Evolutionary conservation across 371 early-diverging fungal genomes (phyloP).

Genomic region (Mucor indicus): DNA sequence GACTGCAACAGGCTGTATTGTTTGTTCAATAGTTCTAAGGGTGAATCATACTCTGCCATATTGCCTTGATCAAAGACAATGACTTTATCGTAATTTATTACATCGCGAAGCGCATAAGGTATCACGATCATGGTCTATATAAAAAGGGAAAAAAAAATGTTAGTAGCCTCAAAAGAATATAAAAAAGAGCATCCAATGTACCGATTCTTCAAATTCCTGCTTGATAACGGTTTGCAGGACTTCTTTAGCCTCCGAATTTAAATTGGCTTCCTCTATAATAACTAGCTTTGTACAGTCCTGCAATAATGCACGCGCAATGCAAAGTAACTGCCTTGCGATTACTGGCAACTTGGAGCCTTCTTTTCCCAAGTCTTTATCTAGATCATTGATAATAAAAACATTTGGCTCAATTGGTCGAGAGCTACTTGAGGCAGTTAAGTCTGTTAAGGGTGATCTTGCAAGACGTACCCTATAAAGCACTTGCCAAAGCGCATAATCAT

Average conservation of each 20-base stretch:
- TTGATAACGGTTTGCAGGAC: conserved; percentile 80
- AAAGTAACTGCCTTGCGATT: conserved; percentile 81
- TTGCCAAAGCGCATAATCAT: conserved; percentile 81
- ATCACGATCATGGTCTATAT: conserved; percentile 79
- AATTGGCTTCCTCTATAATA: conserved; percentile 78
- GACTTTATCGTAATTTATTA: conserved; percentile 58
- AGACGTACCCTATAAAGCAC: conserved; percentile 71
- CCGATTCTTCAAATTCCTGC: conserved; percentile 69
- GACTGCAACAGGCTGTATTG: conserved; percentile 29
- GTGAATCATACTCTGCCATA: conserved; percentile 79
- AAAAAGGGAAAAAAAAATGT: not conserved
- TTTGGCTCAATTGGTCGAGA: too few relatives aligned
- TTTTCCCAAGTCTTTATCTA: conserved; percentile 55
- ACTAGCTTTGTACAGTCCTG: conserved; percentile 67
- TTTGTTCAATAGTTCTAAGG: conserved; percentile 35
- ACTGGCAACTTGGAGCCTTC: conserved; percentile 71
- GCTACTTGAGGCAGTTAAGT: conserved; percentile 33
- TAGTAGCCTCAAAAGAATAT: not conserved
- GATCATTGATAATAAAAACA: conserved; percentile 27
- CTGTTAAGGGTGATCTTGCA: conserved; percentile 23
- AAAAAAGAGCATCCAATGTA: conserved; percentile 19
- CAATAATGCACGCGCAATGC: conserved; percentile 77
- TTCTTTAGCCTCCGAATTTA: conserved; percentile 65
- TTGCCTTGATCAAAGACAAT: conserved; percentile 65
- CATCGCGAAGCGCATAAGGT: conserved; percentile 73